Conservation (phyloP, 345 rosid genomes). For the Populus nigra region DNA sequence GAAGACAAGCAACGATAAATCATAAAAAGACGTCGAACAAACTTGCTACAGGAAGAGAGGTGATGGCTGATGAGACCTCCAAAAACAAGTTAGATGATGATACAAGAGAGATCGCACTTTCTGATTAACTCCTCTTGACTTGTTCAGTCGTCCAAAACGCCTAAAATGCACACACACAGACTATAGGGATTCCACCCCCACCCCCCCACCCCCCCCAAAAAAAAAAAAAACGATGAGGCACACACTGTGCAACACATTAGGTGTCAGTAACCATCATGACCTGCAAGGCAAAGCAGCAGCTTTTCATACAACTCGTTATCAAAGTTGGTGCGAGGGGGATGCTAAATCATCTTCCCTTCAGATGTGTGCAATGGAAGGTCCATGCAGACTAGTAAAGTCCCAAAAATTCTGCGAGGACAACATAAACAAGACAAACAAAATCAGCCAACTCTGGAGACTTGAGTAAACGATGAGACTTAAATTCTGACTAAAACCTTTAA, state of each 20-base stretch:
- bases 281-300: not conserved
- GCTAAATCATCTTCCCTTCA: not conserved
- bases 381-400: not conserved
- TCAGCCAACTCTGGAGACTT: not conserved
- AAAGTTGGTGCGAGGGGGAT: not conserved
- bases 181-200: not conserved
- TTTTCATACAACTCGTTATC: not conserved
- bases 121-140: not conserved
- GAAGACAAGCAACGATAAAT: not conserved
- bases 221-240: not conserved
- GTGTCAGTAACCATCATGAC: not conserved
- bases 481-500: not conserved
- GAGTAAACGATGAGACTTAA: not conserved
- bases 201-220: not conserved
- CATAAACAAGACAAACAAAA: not conserved
- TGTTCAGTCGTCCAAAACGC: not conserved
- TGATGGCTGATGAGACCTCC: not conserved
- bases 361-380: not conserved
- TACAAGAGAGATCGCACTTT: not conserved
- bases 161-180: not conserved
- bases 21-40: not conserved
- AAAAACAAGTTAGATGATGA: not conserved
- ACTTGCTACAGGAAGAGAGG: not conserved
- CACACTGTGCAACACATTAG: not conserved
- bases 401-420: not conserved